phyloP scores from a whole-genome alignment of 2,329 filamentous ascomycete genomes.

The Ophiostoma populinum region DNA sequence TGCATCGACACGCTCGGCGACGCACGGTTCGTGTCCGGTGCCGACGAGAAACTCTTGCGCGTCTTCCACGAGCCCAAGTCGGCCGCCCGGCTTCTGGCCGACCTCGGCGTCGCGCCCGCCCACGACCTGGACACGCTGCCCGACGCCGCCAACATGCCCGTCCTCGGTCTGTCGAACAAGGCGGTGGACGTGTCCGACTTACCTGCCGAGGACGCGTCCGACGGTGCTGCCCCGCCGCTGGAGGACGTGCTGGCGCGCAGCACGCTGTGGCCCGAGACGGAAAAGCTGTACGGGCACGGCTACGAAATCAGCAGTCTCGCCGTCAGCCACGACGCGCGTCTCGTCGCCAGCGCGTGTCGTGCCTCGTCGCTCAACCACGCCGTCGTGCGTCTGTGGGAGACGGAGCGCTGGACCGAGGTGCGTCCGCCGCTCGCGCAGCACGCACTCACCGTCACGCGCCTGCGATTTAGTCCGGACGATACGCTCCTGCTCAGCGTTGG shows the following conservation, averaged over 20 bases:
- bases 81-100: conserved; percentile 56
- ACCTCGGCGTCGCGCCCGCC: conserved; percentile 34
- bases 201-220: conserved; percentile 15
- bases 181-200: too few species aligned
- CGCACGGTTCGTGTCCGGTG: conserved; percentile 76
- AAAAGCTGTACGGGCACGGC: conserved; percentile 95
- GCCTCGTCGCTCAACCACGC: conserved; percentile 88
- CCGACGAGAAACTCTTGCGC: conserved; percentile 93
- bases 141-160: conserved; percentile 86
- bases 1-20: conserved; percentile 64
- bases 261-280: conserved; percentile 87
- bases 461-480: conserved; percentile 57
- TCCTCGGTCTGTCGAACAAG: conserved; percentile 91
- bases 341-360: conserved; percentile 84
- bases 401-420: conserved; percentile 71
- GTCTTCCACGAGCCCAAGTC: conserved; percentile 83
- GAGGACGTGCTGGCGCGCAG: conserved; percentile 82
- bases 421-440: conserved; percentile 71
- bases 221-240: not conserved
- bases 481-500: conserved; percentile 71
- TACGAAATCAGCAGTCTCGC: conserved; percentile 89
- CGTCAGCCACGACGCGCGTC: conserved; percentile 50
- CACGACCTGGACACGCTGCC: conserved; percentile 36
- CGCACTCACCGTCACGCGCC: conserved; percentile 65
- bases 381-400: conserved; percentile 82